phyloP scores from a whole-genome alignment of 2,329 filamentous ascomycete species.

The Dothistroma septosporum region DNA sequence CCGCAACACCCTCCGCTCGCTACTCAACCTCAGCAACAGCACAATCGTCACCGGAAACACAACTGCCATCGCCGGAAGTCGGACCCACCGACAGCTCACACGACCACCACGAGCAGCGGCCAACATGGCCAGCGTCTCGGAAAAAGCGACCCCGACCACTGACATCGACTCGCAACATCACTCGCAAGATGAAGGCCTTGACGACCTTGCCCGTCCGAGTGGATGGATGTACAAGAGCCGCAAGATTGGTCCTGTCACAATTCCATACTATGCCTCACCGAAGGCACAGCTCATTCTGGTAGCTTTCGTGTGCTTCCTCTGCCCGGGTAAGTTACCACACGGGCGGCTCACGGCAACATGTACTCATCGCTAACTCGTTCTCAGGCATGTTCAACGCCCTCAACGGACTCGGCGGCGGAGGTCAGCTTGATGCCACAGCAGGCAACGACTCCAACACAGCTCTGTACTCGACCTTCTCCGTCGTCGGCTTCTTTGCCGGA shows the following conservation, averaged over 20 bases:
- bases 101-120: constrained; percentile 1
- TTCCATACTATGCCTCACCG: constrained; percentile 50
- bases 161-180: constrained; percentile 12
- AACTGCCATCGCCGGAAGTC: not conserved
- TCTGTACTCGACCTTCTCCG: constrained; percentile 67
- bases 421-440: constrained; percentile 44
- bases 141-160: constrained; percentile 18
- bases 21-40: not conserved
- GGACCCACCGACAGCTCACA: not conserved
- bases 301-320: constrained; percentile 52
- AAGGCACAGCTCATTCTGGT: constrained; percentile 48
- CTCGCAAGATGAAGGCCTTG: constrained; percentile 2
- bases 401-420: constrained; percentile 49
- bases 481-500: constrained; percentile 61
- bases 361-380: constrained; percentile 1
- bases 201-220: constrained; percentile 29
- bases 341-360: not conserved
- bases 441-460: constrained; percentile 66
- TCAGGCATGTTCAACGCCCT: constrained; percentile 51
- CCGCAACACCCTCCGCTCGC: not conserved
- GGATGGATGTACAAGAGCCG: constrained; percentile 48
- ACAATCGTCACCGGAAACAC: not conserved
- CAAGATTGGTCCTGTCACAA: constrained; percentile 39
- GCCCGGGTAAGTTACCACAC: constrained; percentile 38
- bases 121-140: constrained; percentile 10